phyloP scores from a whole-genome alignment of 352 stramenopile genomes.

The Globisporangium mamillatum region DNA sequence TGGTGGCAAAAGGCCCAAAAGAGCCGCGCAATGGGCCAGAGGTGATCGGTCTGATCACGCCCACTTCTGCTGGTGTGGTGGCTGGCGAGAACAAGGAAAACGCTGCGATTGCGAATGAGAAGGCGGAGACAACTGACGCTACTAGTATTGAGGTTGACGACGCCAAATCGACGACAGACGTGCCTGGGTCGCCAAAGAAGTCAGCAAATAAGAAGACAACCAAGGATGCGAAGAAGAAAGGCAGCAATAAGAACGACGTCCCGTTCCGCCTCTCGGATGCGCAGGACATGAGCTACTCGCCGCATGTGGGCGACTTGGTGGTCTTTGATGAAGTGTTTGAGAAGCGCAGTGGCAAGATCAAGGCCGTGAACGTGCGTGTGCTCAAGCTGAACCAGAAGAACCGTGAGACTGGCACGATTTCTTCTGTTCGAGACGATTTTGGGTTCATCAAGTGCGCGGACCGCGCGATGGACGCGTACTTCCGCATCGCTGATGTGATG shows the following conservation, averaged over 20 bases:
- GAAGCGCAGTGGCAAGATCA: constrained; percentile 54
- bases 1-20: constrained; percentile 62
- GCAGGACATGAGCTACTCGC: constrained; percentile 63
- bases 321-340: constrained; percentile 70
- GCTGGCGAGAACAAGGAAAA: constrained; percentile 11
- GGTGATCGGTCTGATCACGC: constrained; percentile 54
- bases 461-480: constrained; percentile 65
- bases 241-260: constrained; percentile 25
- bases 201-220: constrained; percentile 4
- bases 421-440: constrained; percentile 74
- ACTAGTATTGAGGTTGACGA: not conserved
- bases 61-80: constrained; percentile 8
- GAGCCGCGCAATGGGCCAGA: constrained; percentile 61
- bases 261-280: constrained; percentile 59
- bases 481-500: constrained; percentile 78
- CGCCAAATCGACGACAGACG: not conserved
- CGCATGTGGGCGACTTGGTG: constrained; percentile 56
- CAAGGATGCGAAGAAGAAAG: constrained; percentile 44
- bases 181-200: not conserved
- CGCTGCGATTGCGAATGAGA: constrained; percentile 11
- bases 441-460: constrained; percentile 82
- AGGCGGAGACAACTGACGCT: constrained; percentile 17
- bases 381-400: constrained; percentile 61
- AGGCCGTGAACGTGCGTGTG: constrained; percentile 62
- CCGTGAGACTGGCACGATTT: constrained; percentile 65